Percentiles rank a stretch among this genome's conserved stretches.
Evolutionary conservation across 2,329 filamentous ascomycete genomes (phyloP).

Genomic region (Trichoderma arundinaceum): DNA sequence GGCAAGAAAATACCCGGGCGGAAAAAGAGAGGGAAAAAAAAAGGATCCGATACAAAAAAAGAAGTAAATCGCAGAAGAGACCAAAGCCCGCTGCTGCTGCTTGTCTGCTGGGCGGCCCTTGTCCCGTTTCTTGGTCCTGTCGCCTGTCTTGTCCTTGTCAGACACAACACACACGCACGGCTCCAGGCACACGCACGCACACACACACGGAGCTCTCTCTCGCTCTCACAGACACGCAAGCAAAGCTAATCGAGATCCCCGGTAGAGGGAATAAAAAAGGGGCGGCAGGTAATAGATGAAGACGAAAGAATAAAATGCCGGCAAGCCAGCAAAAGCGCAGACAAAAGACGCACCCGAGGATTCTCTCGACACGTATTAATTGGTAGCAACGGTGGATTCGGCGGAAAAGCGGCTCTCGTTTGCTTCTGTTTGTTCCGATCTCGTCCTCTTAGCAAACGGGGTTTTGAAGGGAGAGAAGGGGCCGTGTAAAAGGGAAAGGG

Average conservation of each 20-base stretch:
- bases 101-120: conserved; percentile 8
- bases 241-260: background rate
- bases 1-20: conserved; percentile 26
- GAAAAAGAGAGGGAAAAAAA: background rate
- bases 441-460: too few relatives aligned
- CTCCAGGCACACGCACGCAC: too few relatives aligned
- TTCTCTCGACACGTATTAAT: too few relatives aligned
- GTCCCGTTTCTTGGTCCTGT: background rate
- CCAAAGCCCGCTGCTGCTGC: background rate
- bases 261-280: background rate
- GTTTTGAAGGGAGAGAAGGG: too few relatives aligned
- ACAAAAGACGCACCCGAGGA: too few relatives aligned
- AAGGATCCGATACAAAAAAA: conserved; percentile 17
- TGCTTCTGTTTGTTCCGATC: too few relatives aligned
- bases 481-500: too few relatives aligned
- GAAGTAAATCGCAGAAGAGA: background rate
- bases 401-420: too few relatives aligned
- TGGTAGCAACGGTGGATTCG: too few relatives aligned
- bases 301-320: too few relatives aligned
- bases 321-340: too few relatives aligned
- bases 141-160: conserved; percentile 5
- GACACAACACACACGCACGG: conserved; percentile 7
- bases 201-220: background rate
- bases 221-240: background rate
- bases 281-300: background rate